Conservation (phyloP, 2,329 filamentous ascomycete genomes). For the Exophiala viscosa region DNA sequence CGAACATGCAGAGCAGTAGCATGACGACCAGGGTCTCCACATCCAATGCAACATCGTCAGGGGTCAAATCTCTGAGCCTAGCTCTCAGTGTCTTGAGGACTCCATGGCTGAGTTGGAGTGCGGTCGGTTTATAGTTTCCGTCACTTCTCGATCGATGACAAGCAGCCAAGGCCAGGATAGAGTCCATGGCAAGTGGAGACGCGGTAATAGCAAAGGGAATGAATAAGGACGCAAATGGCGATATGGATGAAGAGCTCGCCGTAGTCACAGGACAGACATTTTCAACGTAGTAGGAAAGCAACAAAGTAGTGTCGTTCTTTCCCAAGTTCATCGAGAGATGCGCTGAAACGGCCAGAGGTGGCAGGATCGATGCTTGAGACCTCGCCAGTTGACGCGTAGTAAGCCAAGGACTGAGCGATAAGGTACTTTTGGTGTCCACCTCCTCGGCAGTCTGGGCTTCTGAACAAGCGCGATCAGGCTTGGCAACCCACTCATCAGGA, state of each 20-base stretch:
- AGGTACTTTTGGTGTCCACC: not conserved
- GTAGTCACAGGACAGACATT: slow-evolving; percentile 8
- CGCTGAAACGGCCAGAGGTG: not conserved
- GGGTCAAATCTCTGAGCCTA: slow-evolving; percentile 3
- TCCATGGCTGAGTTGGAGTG: slow-evolving; percentile 3
- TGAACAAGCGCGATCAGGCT: not conserved
- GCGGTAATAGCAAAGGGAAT: slow-evolving; percentile 11
- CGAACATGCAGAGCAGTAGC: slow-evolving; percentile 47
- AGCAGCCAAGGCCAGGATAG: slow-evolving; percentile 12
- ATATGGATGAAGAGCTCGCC: slow-evolving; percentile 4
- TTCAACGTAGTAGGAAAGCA: slow-evolving; percentile 15
- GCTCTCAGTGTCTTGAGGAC: slow-evolving; percentile 33
- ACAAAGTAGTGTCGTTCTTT: not conserved
- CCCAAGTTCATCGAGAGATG: too few relatives aligned
- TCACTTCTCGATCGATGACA: slow-evolving; percentile 12
- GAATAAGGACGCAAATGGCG: slow-evolving; percentile 9
- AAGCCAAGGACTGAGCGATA: not conserved
- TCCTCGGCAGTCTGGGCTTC: not conserved
- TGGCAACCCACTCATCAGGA: not conserved
- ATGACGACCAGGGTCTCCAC: slow-evolving; percentile 38
- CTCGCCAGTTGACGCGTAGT: not conserved
- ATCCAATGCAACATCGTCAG: slow-evolving; percentile 21
- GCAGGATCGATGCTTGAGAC: not conserved
- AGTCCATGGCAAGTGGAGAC: slow-evolving; percentile 8
- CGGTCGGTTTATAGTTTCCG: slow-evolving; percentile 3